These are phyloP conservation scores for Neospermospora avenae DNA, from an alignment of 2,329 filamentous ascomycete species.

Conservation along the genomic window DNA sequence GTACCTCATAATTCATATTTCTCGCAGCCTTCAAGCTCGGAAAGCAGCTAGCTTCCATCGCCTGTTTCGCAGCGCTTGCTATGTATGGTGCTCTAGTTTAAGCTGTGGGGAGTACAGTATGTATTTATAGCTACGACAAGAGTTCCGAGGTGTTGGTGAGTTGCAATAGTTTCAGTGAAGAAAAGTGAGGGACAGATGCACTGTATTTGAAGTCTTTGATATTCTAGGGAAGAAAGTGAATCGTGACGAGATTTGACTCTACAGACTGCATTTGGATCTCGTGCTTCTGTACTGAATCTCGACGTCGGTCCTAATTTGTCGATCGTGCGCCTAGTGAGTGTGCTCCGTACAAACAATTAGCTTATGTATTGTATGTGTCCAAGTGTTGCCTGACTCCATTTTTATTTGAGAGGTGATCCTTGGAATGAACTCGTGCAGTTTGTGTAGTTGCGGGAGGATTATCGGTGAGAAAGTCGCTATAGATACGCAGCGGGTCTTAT, in stretches of 20 bases:
- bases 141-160: neutral
- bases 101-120: neutral
- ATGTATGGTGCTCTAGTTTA: neutral
- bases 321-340: neutral
- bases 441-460: neutral
- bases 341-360: neutral
- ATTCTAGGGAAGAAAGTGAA: neutral
- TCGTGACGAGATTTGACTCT: neutral
- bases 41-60: neutral
- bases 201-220: neutral
- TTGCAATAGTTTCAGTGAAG: neutral
- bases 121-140: neutral
- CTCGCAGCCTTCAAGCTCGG: neutral
- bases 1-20: neutral
- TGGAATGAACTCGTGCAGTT: neutral
- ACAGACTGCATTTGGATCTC: neutral
- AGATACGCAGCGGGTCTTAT: neutral
- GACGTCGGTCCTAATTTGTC: neutral
- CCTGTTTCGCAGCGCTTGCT: neutral
- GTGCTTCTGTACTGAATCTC: neutral
- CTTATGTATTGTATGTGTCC: neutral
- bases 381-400: neutral
- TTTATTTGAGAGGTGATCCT: neutral
- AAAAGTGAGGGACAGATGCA: constrained; percentile 1
- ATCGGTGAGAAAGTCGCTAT: neutral